Conservation (phyloP, 2,329 filamentous ascomycete species). For the Pyrenophora graminea region DNA sequence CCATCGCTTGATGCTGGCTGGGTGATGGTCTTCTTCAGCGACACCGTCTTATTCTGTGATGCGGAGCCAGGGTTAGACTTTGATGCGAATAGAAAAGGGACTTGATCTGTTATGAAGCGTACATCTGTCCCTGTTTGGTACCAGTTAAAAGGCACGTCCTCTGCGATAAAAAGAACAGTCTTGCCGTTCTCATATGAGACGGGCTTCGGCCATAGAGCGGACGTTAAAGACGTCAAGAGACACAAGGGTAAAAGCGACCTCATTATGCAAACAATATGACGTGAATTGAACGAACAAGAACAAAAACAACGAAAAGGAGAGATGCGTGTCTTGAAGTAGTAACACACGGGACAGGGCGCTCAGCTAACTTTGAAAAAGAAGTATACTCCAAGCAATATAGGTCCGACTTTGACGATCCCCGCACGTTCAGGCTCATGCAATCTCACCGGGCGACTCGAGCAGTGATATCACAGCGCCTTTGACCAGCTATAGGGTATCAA, state of each 20-base stretch:
- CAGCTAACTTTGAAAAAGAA: neutral
- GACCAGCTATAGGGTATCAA: neutral
- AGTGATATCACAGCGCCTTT: neutral
- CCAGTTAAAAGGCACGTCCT: constrained; percentile 43
- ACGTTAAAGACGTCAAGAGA: constrained; percentile 28
- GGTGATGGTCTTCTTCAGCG: constrained; percentile 15
- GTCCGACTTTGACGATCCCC: constrained; percentile 2
- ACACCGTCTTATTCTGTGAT: constrained; percentile 18
- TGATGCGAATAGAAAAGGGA: constrained; percentile 18
- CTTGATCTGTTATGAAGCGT: constrained; percentile 25
- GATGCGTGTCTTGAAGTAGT: no score
- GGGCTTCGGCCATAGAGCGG: constrained; percentile 52
- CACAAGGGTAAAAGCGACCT: constrained; percentile 20
- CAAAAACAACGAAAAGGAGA: neutral
- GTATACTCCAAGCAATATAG: neutral
- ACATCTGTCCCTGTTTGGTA: constrained; percentile 44
- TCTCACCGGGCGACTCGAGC: neutral
- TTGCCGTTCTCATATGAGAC: constrained; percentile 45
- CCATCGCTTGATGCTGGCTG: constrained; percentile 9
- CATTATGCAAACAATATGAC: constrained; percentile 25
- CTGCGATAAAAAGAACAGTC: constrained; percentile 47
- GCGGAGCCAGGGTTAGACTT: constrained; percentile 23
- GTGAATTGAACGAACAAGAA: neutral
- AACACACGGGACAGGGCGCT: no score
- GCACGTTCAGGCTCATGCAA: neutral